Conservation (phyloP, 108 stramenopile species). For the Stephanodiscus minutulus region DNA sequence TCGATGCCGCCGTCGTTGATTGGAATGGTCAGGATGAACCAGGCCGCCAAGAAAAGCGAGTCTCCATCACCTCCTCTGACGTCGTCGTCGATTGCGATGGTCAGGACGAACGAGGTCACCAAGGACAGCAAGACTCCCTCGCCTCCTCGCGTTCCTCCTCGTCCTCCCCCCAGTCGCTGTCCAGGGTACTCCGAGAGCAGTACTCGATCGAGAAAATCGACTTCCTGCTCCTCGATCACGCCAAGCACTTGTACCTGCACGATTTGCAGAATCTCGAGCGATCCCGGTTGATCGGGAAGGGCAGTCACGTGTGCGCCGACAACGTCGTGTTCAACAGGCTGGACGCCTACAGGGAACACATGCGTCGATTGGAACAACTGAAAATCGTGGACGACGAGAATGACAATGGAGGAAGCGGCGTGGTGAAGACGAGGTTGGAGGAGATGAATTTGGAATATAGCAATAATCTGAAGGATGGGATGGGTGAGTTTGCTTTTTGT, state of each 20-base stretch:
- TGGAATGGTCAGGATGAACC: no score
- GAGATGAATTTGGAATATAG: slow-evolving; percentile 73
- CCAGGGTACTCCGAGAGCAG: not conserved
- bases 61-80: no score
- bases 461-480: slow-evolving; percentile 52
- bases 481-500: slow-evolving; percentile 27
- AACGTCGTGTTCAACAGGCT: slow-evolving; percentile 82
- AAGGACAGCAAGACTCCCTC: no score
- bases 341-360: slow-evolving; percentile 72
- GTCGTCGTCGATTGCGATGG: not conserved
- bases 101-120: no score
- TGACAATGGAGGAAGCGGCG: slow-evolving; percentile 30
- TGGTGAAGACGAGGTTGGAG: slow-evolving; percentile 66
- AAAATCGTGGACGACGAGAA: no score
- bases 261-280: slow-evolving; percentile 70
- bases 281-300: slow-evolving; percentile 37
- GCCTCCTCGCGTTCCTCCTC: no score
- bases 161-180: not conserved
- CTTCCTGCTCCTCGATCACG: slow-evolving; percentile 89
- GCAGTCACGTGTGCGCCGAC: slow-evolving; percentile 78
- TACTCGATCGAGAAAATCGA: slow-evolving; percentile 39
- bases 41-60: no score
- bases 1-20: no score
- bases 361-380: slow-evolving; percentile 35
- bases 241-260: slow-evolving; percentile 75